phyloP scores from a whole-genome alignment of 306 rosid genomes.

The Pyrus bretschneideri region DNA sequence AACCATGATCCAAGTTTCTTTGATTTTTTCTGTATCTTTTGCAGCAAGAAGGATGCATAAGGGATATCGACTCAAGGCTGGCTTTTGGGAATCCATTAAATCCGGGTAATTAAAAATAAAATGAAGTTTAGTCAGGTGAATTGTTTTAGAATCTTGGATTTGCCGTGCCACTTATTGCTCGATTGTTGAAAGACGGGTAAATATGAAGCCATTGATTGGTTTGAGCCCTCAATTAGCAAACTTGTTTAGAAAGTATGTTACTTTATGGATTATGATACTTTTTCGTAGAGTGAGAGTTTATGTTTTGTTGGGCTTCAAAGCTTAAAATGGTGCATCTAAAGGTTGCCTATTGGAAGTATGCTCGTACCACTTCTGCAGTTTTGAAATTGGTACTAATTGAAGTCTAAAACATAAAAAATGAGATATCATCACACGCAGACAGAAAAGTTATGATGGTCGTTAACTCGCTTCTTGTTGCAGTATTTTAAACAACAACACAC shows the following conservation, averaged over 20 bases:
- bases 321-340: background rate
- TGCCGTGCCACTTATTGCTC: background rate
- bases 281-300: background rate
- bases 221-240: background rate
- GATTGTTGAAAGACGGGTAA: background rate
- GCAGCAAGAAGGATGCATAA: conserved; percentile 51
- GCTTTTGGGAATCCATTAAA: conserved; percentile 90
- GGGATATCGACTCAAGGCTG: conserved; percentile 54
- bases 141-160: background rate
- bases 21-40: background rate
- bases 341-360: background rate
- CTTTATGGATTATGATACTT: background rate
- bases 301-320: background rate
- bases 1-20: background rate
- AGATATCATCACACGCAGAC: background rate
- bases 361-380: background rate
- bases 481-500: conserved; percentile 52
- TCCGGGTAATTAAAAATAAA: conserved; percentile 58
- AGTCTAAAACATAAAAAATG: background rate
- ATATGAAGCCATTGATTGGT: background rate
- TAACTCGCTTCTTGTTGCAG: conserved; percentile 32
- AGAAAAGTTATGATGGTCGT: background rate
- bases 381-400: background rate
- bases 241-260: background rate
- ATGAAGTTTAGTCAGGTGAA: background rate